phyloP scores from a whole-genome alignment of 2,329 filamentous ascomycete genomes.

The Trichoderma oligosporum region DNA sequence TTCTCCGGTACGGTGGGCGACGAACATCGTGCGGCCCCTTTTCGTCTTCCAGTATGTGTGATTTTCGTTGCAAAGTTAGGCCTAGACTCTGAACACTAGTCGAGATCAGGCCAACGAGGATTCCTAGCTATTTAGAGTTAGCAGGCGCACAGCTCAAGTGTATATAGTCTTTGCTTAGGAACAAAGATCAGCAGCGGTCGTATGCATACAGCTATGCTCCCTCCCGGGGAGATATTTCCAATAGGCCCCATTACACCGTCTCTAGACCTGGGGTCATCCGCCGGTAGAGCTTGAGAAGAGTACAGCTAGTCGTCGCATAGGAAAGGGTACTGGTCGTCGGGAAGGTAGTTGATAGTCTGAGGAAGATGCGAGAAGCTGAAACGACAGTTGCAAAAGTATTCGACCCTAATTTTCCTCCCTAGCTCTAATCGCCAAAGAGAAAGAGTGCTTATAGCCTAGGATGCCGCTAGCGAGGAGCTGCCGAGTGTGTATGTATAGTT shows the following conservation, averaged over 20 bases:
- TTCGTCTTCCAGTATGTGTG: constrained; percentile 95
- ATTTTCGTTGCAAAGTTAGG: constrained; percentile 94
- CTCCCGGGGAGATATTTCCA: constrained; percentile 71
- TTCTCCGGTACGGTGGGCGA: constrained; percentile 81
- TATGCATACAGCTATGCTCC: constrained; percentile 67
- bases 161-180: neutral
- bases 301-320: constrained; percentile 27
- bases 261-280: constrained; percentile 46
- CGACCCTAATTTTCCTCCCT: constrained; percentile 1
- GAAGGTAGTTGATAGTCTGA: neutral
- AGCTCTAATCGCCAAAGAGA: neutral
- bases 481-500: neutral
- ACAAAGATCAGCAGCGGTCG: neutral
- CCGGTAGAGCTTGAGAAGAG: constrained; percentile 25
- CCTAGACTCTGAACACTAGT: constrained; percentile 94
- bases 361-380: neutral
- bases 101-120: constrained; percentile 87
- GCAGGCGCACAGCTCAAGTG: constrained; percentile 25
- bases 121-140: constrained; percentile 64
- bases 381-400: neutral
- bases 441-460: neutral
- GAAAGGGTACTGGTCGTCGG: constrained; percentile 6
- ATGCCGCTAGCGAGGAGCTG: neutral
- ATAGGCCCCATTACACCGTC: constrained; percentile 63
- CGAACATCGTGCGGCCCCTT: constrained; percentile 74